phyloP scores from a whole-genome alignment of 768 basidiomycete species.

The Coprinopsis marcescibilis region DNA sequence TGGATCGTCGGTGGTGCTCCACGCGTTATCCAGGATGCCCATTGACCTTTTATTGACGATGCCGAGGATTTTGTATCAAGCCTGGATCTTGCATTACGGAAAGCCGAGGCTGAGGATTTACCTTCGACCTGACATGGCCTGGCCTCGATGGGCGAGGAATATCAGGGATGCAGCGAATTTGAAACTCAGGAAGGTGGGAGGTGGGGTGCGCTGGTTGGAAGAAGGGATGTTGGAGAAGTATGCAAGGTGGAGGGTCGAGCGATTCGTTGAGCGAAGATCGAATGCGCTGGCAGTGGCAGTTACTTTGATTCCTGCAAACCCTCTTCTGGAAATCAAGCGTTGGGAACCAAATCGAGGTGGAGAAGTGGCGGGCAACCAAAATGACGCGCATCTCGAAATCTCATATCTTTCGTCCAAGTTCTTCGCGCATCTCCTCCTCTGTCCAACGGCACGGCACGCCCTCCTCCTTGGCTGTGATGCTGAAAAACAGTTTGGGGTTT shows the following conservation, averaged over 20 bases:
- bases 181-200: conserved; percentile 12
- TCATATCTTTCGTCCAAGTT: conserved; percentile 40
- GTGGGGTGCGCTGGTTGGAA: conserved; percentile 31
- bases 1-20: conserved; percentile 31
- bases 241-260: conserved; percentile 25
- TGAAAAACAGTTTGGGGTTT: too few relatives aligned
- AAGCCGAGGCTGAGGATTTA: conserved; percentile 49
- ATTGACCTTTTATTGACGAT: conserved; percentile 49
- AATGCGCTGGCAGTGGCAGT: conserved; percentile 30
- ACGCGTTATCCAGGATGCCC: conserved; percentile 37
- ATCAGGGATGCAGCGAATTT: background rate
- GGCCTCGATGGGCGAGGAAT: conserved; percentile 10
- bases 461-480: too few relatives aligned
- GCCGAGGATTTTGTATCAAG: conserved; percentile 57
- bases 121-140: conserved; percentile 51
- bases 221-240: conserved; percentile 28
- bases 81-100: conserved; percentile 53
- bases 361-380: background rate
- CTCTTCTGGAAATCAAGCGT: conserved; percentile 11
- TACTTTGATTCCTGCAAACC: conserved; percentile 33
- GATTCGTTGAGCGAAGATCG: conserved; percentile 30
- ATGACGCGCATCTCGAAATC: conserved; percentile 24
- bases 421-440: conserved; percentile 39
- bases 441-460: conserved; percentile 10
- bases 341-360: conserved; percentile 20